These are phyloP conservation scores for Monosporozyma servazzii DNA, from an alignment of 805 yeast species.

Conservation along the genomic window DNA sequence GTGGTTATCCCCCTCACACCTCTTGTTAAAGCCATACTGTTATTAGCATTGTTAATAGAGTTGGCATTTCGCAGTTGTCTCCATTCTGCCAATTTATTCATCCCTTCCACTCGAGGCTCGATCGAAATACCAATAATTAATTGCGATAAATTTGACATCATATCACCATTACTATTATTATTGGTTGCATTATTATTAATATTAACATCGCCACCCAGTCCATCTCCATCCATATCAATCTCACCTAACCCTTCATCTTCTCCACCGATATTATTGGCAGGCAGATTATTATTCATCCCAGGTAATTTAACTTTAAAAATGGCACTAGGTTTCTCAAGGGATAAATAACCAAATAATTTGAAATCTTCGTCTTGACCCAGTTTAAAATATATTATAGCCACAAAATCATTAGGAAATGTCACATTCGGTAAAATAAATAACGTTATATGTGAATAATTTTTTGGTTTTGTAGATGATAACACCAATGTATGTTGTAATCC, in stretches of 20 bases:
- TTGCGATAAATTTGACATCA: slow-evolving; percentile 30
- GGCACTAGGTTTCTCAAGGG: slow-evolving; percentile 72
- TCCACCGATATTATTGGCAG: not conserved
- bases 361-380: slow-evolving; percentile 52
- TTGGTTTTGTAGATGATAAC: slow-evolving; percentile 29
- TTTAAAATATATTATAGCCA: slow-evolving; percentile 86
- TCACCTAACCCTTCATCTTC: slow-evolving; percentile 40
- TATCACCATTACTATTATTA: slow-evolving; percentile 3
- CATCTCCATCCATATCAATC: slow-evolving; percentile 44
- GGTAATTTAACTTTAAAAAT: slow-evolving; percentile 65
- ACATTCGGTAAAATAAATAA: slow-evolving; percentile 80
- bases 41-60: slow-evolving; percentile 20
- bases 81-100: slow-evolving; percentile 41
- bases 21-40: slow-evolving; percentile 25
- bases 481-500: slow-evolving; percentile 31
- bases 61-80: slow-evolving; percentile 15
- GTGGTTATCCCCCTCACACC: slow-evolving; percentile 20
- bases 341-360: slow-evolving; percentile 55
- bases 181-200: slow-evolving; percentile 24
- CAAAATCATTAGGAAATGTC: slow-evolving; percentile 55
- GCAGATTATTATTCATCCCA: slow-evolving; percentile 1
- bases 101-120: slow-evolving; percentile 67
- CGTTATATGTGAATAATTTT: slow-evolving; percentile 57
- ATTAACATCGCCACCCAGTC: slow-evolving; percentile 8
- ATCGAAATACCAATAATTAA: slow-evolving; percentile 76